Conservation (phyloP, 163 green algal genomes). For the Botryococcus braunii region DNA sequence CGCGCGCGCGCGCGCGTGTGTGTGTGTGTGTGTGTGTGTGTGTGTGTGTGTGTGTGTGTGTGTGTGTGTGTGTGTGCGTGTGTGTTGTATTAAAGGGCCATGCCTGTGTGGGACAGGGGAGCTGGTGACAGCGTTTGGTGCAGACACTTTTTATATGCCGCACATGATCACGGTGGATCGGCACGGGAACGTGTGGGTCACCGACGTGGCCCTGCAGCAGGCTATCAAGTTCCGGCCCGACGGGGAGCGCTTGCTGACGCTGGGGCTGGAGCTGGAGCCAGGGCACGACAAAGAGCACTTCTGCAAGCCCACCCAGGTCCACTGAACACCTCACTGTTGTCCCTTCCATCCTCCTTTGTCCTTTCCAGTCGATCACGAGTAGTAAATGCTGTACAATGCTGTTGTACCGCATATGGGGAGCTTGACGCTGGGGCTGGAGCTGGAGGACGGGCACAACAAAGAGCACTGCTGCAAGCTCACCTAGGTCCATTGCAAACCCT, state of each 20-base stretch:
- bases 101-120: no score
- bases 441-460: slow-evolving; percentile 24
- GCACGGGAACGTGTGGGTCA: slow-evolving; percentile 63
- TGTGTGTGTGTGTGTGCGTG: no score
- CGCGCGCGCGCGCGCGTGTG: no score
- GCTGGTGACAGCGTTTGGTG: slow-evolving; percentile 36
- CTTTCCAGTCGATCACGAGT: no score
- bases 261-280: slow-evolving; percentile 38
- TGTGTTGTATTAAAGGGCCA: no score
- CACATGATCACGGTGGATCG: slow-evolving; percentile 65
- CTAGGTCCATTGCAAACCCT: slow-evolving; percentile 22
- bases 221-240: slow-evolving; percentile 47
- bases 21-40: no score
- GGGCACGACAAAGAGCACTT: slow-evolving; percentile 27
- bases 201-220: slow-evolving; percentile 63
- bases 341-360: neutral
- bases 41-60: no score
- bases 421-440: slow-evolving; percentile 36
- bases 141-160: slow-evolving; percentile 56
- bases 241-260: slow-evolving; percentile 36
- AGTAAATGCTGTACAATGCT: no score
- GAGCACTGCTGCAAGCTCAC: slow-evolving; percentile 63
- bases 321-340: neutral
- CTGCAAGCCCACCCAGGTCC: slow-evolving; percentile 67
- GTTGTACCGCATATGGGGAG: no score